Conservation (phyloP, 1,139 yeast genomes). For the Pichia kudriavzevii region DNA sequence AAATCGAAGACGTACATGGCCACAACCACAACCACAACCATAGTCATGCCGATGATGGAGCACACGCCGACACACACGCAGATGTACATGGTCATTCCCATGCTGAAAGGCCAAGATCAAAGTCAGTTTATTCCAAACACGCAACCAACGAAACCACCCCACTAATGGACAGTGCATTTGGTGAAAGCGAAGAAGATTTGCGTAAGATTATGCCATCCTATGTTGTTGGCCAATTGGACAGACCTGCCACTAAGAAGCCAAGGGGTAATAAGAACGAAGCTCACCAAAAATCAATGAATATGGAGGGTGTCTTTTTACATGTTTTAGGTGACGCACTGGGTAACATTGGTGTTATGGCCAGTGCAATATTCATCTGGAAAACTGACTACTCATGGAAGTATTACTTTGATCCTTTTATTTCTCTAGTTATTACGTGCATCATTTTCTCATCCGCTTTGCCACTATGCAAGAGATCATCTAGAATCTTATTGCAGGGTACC, state of each 20-base stretch:
- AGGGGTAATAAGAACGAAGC: slow-evolving; percentile 1
- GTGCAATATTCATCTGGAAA: slow-evolving; percentile 91
- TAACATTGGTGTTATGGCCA: slow-evolving; percentile 82
- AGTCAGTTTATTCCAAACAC: slow-evolving; percentile 9
- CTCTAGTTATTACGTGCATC: slow-evolving; percentile 76
- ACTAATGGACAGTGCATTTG: slow-evolving; percentile 2
- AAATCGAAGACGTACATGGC: slow-evolving; percentile 8
- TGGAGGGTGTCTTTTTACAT: slow-evolving; percentile 95
- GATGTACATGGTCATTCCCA: slow-evolving; percentile 9
- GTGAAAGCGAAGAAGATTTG: slow-evolving; percentile 22
- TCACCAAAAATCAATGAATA: slow-evolving; percentile 60
- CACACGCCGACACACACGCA: neutral
- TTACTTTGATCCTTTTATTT: slow-evolving; percentile 79
- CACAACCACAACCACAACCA: slow-evolving; percentile 12
- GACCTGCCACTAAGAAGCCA: slow-evolving; percentile 2
- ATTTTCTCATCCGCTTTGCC: slow-evolving; percentile 91
- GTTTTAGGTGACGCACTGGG: slow-evolving; percentile 96
- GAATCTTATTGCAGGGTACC: slow-evolving; percentile 86
- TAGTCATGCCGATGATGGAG: slow-evolving; percentile 1
- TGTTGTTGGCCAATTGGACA: slow-evolving; percentile 23
- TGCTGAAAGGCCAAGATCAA: slow-evolving; percentile 5
- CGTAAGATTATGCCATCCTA: slow-evolving; percentile 28
- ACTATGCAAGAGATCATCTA: slow-evolving; percentile 76
- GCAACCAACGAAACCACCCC: slow-evolving; percentile 8
- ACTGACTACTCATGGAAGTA: slow-evolving; percentile 84